Evolutionary conservation across 129 eudicot genomes (phyloP).

Genomic region (Flaveria trinervia): DNA sequence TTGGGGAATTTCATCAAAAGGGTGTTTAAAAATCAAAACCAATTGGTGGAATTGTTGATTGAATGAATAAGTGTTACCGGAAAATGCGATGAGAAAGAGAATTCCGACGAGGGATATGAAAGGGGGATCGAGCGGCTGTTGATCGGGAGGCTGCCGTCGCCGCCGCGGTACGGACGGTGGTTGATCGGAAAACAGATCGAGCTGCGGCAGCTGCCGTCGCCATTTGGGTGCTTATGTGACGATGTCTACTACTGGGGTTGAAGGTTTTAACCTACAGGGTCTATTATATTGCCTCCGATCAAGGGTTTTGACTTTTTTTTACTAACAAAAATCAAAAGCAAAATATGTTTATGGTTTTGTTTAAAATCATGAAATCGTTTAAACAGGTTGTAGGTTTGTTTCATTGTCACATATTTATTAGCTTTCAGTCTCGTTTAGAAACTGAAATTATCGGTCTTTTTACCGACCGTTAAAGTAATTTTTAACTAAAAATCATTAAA

Average conservation of each 20-base stretch:
- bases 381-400: too few species aligned
- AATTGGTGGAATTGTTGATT: not conserved
- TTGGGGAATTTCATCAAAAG: not conserved
- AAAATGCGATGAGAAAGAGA: slow-evolving; percentile 37
- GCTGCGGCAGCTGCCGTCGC: slow-evolving; percentile 47
- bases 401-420: too few species aligned
- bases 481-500: too few species aligned
- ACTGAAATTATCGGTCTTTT: too few species aligned
- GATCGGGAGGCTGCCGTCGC: slow-evolving; percentile 35
- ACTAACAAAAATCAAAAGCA: too few species aligned
- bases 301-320: slow-evolving; percentile 22
- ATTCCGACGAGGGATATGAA: slow-evolving; percentile 32
- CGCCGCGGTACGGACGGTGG: slow-evolving; percentile 36
- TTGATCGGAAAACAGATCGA: slow-evolving; percentile 46
- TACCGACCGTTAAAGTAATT: too few species aligned
- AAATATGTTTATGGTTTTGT: too few species aligned
- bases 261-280: slow-evolving; percentile 8
- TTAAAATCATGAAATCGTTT: too few species aligned
- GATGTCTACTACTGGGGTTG: not conserved
- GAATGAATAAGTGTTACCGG: slow-evolving; percentile 24
- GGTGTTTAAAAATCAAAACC: not conserved
- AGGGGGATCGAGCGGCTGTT: slow-evolving; percentile 34
- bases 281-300: not conserved
- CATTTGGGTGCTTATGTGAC: slow-evolving; percentile 11
- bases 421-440: too few species aligned